Percentiles rank a stretch among this genome's conserved stretches.
Conservation (phyloP, 352 stramenopile genomes). For the Globisporangium carolinianum region DNA sequence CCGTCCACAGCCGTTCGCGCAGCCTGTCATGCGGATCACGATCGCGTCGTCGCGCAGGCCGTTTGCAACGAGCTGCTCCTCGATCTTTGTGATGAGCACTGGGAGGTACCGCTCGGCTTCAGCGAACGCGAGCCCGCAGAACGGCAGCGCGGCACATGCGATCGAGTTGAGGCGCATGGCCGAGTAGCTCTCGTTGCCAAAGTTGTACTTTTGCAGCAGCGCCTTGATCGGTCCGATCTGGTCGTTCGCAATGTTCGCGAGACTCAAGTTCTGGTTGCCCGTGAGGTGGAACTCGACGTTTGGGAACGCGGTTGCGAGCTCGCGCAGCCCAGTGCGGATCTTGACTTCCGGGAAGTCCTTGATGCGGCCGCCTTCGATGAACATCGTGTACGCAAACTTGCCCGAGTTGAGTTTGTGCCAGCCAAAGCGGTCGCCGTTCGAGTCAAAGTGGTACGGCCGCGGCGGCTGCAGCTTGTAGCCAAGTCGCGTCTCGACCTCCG, state of each 20-base stretch:
- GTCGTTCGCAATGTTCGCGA: conserved; percentile 89
- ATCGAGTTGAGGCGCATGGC: conserved; percentile 86
- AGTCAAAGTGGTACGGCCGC: conserved; percentile 54
- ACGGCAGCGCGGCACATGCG: conserved; percentile 92
- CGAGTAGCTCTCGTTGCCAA: conserved; percentile 84
- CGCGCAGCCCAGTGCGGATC: conserved; percentile 88
- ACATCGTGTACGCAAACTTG: conserved; percentile 80
- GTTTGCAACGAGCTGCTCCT: conserved; percentile 85
- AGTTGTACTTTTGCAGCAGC: conserved; percentile 88
- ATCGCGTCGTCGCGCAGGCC: conserved; percentile 93
- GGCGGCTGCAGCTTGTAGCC: conserved; percentile 91
- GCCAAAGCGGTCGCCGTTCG: conserved; percentile 68
- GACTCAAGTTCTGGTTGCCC: conserved; percentile 94
- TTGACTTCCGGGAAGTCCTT: conserved; percentile 86
- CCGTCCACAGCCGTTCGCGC: conserved; percentile 95
- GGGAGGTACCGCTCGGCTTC: conserved; percentile 95
- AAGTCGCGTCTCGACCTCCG: conserved; percentile 91
- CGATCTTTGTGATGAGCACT: conserved; percentile 90
- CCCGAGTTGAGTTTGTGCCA: conserved; percentile 68
- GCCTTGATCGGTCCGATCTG: conserved; percentile 89
- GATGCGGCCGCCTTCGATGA: conserved; percentile 87
- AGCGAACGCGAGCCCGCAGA: conserved; percentile 96
- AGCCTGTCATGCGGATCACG: conserved; percentile 97
- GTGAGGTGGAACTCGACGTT: conserved; percentile 92
- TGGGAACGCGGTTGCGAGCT: conserved; percentile 89